These are phyloP conservation scores for Austroboletus festivus DNA, from an alignment of 768 basidiomycete species.

Conservation along the genomic window DNA sequence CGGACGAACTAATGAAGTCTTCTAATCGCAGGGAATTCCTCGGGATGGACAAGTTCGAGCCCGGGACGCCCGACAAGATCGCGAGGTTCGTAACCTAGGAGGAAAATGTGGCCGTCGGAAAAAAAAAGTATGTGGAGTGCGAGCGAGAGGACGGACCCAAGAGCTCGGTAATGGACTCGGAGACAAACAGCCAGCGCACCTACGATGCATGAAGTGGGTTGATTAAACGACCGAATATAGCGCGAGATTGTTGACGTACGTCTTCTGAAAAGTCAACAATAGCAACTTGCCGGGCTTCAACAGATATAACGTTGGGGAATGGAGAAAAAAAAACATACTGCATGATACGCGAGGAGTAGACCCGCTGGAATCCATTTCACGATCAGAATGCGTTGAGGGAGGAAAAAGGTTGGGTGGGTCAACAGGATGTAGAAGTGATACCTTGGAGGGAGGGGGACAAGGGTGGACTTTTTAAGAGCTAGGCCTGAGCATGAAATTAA, in stretches of 20 bases:
- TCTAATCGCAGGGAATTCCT: constrained; percentile 66
- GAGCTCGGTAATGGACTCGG: constrained; percentile 63
- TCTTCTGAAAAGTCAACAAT: constrained; percentile 80
- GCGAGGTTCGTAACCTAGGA: constrained; percentile 65
- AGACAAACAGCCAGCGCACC: constrained; percentile 67
- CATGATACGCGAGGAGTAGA: constrained; percentile 68
- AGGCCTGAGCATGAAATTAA: constrained; percentile 16
- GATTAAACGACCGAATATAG: background rate
- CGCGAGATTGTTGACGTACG: constrained; percentile 35
- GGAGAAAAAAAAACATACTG: constrained; percentile 47
- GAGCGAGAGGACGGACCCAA: constrained; percentile 43
- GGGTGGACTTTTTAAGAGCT: constrained; percentile 17
- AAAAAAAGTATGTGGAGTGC: background rate
- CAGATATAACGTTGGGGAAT: background rate
- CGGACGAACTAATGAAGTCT: constrained; percentile 62
- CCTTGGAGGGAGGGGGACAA: background rate
- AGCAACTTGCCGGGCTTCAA: constrained; percentile 47
- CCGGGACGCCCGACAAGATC: constrained; percentile 70
- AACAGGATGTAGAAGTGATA: too few relatives aligned
- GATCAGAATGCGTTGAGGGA: background rate
- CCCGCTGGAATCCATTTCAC: constrained; percentile 37
- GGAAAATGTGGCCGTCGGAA: background rate
- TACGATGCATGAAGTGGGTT: constrained; percentile 26
- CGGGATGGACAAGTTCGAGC: constrained; percentile 76
- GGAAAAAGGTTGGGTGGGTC: too few relatives aligned